A percentile compares a stretch with the other conserved stretches of the same genome.
These are phyloP conservation scores for Ochetophila trinervis DNA, from an alignment of 306 rosid genomes.

Conservation along the genomic window DNA sequence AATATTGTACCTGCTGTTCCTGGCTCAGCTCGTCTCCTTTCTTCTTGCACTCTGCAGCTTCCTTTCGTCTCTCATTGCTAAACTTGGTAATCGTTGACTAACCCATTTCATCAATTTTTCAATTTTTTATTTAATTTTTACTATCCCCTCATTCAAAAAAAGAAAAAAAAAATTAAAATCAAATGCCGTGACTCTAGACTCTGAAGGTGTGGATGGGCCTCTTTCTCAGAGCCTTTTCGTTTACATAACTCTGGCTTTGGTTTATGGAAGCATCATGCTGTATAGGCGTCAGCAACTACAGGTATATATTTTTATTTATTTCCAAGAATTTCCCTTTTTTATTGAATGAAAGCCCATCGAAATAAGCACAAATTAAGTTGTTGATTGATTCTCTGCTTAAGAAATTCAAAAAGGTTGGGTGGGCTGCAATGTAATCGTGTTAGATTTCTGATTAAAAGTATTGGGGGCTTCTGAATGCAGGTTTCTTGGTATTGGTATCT, in stretches of 20 bases:
- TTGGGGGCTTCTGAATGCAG: conserved; percentile 28
- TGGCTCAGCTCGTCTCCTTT: conserved; percentile 53
- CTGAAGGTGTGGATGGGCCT: conserved; percentile 57
- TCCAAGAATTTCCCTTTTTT: background rate
- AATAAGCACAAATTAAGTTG: too few relatives aligned
- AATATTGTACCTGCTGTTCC: conserved; percentile 29
- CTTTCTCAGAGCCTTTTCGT: conserved; percentile 42
- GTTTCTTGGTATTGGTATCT: conserved; percentile 80
- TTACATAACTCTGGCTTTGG: conserved; percentile 45
- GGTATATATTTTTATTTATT: conserved; percentile 22
- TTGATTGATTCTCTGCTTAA: too few relatives aligned
- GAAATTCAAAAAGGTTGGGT: too few relatives aligned
- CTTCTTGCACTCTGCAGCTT: conserved; percentile 44
- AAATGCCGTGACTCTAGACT: background rate
- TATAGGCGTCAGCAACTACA: conserved; percentile 45
- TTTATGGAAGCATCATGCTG: conserved; percentile 57
- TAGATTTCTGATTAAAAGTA: too few relatives aligned
- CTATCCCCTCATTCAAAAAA: too few relatives aligned
- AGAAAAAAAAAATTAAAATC: too few relatives aligned
- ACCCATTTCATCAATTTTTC: background rate
- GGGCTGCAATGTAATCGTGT: too few relatives aligned
- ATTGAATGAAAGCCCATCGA: too few relatives aligned
- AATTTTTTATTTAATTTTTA: background rate
- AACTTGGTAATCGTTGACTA: conserved; percentile 30
- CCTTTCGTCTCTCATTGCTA: conserved; percentile 57